These are phyloP conservation scores for Neurospora sublineolata DNA, from an alignment of 495 filamentous ascomycete species.

Conservation along the genomic window DNA sequence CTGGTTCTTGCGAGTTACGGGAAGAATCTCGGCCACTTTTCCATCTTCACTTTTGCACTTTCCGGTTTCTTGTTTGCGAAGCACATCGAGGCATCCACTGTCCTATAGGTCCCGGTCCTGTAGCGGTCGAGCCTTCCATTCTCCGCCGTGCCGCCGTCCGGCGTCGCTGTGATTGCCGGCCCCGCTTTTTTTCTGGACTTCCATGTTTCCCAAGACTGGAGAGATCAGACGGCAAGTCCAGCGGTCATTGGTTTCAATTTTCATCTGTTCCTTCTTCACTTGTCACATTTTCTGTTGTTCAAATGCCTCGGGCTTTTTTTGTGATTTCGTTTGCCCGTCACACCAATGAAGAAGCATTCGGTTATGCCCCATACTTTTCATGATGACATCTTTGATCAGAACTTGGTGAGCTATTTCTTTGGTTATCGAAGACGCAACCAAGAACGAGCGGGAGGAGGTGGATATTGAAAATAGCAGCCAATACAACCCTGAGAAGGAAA, in stretches of 20 bases:
- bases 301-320: background rate
- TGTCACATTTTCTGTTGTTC: background rate
- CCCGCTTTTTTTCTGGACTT: background rate
- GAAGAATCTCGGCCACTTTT: constrained; percentile 5
- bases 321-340: background rate
- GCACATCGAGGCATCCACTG: background rate
- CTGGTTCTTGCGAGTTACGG: background rate
- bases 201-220: background rate
- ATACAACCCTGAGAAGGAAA: background rate
- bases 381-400: background rate
- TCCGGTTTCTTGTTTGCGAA: background rate
- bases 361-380: background rate
- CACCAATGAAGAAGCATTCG: background rate
- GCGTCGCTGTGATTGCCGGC: background rate
- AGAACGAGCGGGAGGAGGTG: background rate
- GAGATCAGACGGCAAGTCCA: background rate
- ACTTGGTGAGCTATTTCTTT: background rate
- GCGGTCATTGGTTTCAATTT: background rate
- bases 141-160: background rate
- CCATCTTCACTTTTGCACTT: background rate
- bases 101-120: background rate
- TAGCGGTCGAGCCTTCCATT: background rate
- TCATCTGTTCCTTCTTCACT: background rate
- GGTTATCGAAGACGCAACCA: background rate
- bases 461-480: background rate